Evolutionary conservation across 495 filamentous ascomycete genomes (phyloP).

Genomic region (Diplogelasinospora grovesii): DNA sequence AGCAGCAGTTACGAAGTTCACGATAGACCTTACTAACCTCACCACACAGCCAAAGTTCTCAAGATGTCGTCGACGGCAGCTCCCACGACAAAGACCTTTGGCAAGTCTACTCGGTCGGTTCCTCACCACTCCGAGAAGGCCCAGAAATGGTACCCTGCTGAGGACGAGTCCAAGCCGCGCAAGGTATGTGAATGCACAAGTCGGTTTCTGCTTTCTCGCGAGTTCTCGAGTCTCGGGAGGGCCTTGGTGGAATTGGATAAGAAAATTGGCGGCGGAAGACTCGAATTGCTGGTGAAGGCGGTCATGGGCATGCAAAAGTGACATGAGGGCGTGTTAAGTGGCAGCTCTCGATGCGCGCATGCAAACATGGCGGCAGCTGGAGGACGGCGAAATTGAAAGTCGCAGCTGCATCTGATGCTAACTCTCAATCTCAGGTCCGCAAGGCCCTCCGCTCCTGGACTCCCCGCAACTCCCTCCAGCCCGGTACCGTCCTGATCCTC

Average conservation of each 20-base stretch:
- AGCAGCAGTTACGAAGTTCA: slow-evolving; percentile 29
- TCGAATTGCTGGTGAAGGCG: too few relatives aligned
- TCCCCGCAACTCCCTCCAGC: slow-evolving; percentile 77
- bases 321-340: too few relatives aligned
- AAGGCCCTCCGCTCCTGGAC: slow-evolving; percentile 83
- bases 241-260: slow-evolving; percentile 11
- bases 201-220: too few relatives aligned
- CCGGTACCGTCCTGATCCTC: slow-evolving; percentile 94
- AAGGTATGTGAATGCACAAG: slow-evolving; percentile 61
- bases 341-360: too few relatives aligned
- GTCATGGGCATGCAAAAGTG: too few relatives aligned
- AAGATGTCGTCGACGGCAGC: slow-evolving; percentile 59
- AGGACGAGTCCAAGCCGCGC: slow-evolving; percentile 84
- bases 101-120: slow-evolving; percentile 89
- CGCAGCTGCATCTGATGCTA: slow-evolving; percentile 14
- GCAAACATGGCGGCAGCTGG: too few relatives aligned
- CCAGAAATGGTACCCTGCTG: slow-evolving; percentile 98
- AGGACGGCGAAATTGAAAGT: slow-evolving; percentile 1
- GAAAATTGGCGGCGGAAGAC: slow-evolving; percentile 4
- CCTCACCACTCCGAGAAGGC: slow-evolving; percentile 81
- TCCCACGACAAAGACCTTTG: slow-evolving; percentile 86
- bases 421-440: slow-evolving; percentile 63
- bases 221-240: slow-evolving; percentile 7
- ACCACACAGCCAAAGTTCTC: slow-evolving; percentile 38
- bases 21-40: slow-evolving; percentile 31